Evolutionary conservation across 192 early-diverging fungal genomes (phyloP), one percentile per base, ranked within the genome.

Genomic region (Podila minutissima): DNA sequence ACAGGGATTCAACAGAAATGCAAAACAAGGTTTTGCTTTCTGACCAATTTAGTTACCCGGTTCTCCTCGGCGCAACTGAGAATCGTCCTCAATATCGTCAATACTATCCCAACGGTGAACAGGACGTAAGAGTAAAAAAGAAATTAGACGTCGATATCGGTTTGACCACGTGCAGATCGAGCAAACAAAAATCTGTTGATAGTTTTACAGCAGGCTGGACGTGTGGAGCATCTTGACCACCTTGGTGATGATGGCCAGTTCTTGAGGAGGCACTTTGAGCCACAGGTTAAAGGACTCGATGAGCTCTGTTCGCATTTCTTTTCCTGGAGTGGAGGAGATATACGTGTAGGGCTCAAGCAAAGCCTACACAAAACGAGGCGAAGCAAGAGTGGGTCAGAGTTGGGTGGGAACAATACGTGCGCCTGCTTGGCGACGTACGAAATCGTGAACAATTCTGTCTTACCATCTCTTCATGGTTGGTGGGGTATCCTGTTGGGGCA

Each of bases 1-100:
- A 33, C 5, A 33, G 33, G 33, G 29, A 3, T 2, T 2, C 29
- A 29, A 29, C 29, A 3, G 29, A 29, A 29, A 29, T 29, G 29
- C 29, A 46, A 46, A 17, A 11, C 5, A 49, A 46, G 8, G 38
- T 3, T 13, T 15, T 46, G 41, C 41, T 46, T 59, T 28, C 83
- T 77, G 78, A 64, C 3, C n/a, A 37, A 29, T 26, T 64, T 37
- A 37, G 35, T 37, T 70, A 85, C 84, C 84, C 77, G 97, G 89
- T 50, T 92, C 85, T 1, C 98, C 98, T 69, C 98, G 83, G 63
- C 98, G 88, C 60, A 99, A 74, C 26, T 90, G 89, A 1, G 96
- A 97, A 64, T 91, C 92, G 71, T 99, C 98, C 81, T 99, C 95
- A 13, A 99, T 94, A 71, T 99, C 98, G 81, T 99, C 98, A 29